Evolutionary conservation across 805 yeast species (phyloP).

Genomic region (Kodamaea kaohsiungensis): DNA sequence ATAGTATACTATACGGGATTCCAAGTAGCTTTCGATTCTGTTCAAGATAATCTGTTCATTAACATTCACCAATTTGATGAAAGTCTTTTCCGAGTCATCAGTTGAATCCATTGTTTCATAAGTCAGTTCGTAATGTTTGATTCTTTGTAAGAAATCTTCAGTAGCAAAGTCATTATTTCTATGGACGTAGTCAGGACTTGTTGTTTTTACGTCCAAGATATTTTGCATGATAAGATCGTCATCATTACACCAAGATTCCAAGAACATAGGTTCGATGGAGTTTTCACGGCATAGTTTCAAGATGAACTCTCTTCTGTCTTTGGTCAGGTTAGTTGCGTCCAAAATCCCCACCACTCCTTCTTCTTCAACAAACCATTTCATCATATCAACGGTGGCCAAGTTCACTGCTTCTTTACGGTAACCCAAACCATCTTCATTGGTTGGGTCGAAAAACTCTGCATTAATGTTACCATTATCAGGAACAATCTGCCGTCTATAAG

Average conservation of each 20-base stretch:
- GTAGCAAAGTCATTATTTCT: constrained; percentile 72
- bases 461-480: constrained; percentile 55
- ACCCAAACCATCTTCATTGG: constrained; percentile 62
- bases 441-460: constrained; percentile 77
- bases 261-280: constrained; percentile 83
- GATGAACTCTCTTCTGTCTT: constrained; percentile 65
- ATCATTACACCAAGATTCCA: constrained; percentile 91
- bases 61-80: constrained; percentile 84
- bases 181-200: constrained; percentile 78
- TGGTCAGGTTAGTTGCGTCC: constrained; percentile 91
- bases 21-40: constrained; percentile 82
- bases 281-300: constrained; percentile 60
- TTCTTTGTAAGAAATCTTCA: constrained; percentile 70
- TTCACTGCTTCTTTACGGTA: constrained; percentile 70
- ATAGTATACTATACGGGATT: constrained; percentile 90
- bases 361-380: constrained; percentile 80
- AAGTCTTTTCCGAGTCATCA: constrained; percentile 67
- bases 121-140: constrained; percentile 66
- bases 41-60: constrained; percentile 87
- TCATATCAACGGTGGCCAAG: constrained; percentile 74
- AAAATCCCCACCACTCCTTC: constrained; percentile 88
- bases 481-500: constrained; percentile 64
- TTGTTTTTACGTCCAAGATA: constrained; percentile 80
- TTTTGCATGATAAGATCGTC: constrained; percentile 74
- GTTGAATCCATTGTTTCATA: constrained; percentile 71